Evolutionary conservation across 1,284 basidiomycete species (phyloP).

Genomic region (Austroboletus novae-zelandiae): DNA sequence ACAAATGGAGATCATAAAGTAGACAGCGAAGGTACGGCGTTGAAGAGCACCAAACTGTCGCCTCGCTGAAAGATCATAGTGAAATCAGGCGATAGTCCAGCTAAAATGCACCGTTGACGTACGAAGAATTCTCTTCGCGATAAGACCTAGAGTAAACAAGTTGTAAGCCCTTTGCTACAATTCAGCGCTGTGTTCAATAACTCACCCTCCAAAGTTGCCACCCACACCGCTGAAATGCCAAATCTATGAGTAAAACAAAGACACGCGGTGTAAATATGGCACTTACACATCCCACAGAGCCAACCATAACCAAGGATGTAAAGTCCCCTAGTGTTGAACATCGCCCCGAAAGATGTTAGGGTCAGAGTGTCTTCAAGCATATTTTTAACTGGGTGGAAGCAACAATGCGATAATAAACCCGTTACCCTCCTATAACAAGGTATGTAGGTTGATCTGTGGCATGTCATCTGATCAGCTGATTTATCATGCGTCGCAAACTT

Average conservation of each 20-base stretch:
- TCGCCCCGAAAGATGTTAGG: not conserved
- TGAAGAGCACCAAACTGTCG: slow-evolving; percentile 78
- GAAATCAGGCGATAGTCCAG: not conserved
- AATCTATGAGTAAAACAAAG: not conserved
- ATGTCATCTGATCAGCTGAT: no score
- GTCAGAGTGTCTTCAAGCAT: slow-evolving; percentile 3
- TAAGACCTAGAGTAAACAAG: slow-evolving; percentile 43
- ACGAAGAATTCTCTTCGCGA: slow-evolving; percentile 59
- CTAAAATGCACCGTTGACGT: slow-evolving; percentile 1
- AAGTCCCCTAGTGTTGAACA: not conserved
- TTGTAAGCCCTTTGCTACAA: not conserved
- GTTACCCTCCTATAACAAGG: not conserved
- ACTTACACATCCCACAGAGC: slow-evolving; percentile 70
- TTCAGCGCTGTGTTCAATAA: not conserved
- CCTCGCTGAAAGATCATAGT: slow-evolving; percentile 2
- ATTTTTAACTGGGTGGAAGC: not conserved
- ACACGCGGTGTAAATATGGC: not conserved
- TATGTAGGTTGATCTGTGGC: not conserved
- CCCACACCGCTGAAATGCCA: slow-evolving; percentile 56
- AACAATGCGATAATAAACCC: not conserved
- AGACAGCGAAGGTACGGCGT: slow-evolving; percentile 71
- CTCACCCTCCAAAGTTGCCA: slow-evolving; percentile 56
- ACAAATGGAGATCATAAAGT: slow-evolving; percentile 63
- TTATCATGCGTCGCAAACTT: no score
- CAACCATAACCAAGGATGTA: slow-evolving; percentile 52